A percentile compares a stretch with the other conserved stretches of the same genome.
Evolutionary conservation across 306 rosid species (phyloP).

Genomic region (Cajanus cajan): DNA sequence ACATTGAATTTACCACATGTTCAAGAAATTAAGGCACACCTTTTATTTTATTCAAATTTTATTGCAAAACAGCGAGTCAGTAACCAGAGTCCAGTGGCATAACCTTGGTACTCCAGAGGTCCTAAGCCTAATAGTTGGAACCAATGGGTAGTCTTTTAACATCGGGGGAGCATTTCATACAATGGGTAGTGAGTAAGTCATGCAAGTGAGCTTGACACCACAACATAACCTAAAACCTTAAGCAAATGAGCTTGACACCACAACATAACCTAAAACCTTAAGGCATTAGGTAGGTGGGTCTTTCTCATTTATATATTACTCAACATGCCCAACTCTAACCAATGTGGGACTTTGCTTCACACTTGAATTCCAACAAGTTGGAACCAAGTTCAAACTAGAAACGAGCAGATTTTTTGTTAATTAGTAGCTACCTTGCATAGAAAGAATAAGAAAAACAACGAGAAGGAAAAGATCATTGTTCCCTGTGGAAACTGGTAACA

Average conservation of each 20-base stretch:
- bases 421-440: background rate
- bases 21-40: background rate
- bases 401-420: background rate
- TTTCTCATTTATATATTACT: too few species aligned
- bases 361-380: too few species aligned
- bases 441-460: background rate
- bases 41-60: background rate
- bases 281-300: too few species aligned
- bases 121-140: conserved; percentile 16
- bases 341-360: too few species aligned
- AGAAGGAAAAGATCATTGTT: background rate
- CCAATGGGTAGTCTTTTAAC: too few species aligned
- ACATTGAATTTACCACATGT: background rate
- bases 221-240: too few species aligned
- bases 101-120: background rate
- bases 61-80: background rate
- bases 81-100: background rate
- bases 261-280: too few species aligned
- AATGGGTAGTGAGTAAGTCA: too few species aligned
- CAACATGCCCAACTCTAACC: too few species aligned
- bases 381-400: conserved; percentile 16
- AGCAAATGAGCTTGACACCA: too few species aligned
- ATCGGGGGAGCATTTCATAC: too few species aligned
- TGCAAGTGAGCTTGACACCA: too few species aligned
- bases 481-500: background rate